Evolutionary conservation across 768 basidiomycete species (phyloP).

Genomic region (Saitozyma sp.): DNA sequence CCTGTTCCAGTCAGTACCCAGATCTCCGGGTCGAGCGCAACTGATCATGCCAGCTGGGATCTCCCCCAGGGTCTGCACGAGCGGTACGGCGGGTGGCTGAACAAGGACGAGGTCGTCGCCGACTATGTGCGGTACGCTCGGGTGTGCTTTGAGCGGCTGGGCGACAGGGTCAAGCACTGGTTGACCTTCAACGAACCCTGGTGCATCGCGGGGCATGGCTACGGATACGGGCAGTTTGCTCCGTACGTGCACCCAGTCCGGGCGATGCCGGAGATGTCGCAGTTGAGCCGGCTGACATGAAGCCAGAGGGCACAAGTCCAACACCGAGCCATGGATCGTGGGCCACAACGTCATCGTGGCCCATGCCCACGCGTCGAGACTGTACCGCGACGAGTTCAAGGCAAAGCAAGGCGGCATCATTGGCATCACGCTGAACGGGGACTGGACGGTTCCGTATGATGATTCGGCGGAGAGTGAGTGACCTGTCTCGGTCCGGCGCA

Average conservation of each 20-base stretch:
- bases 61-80: conserved; percentile 73
- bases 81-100: conserved; percentile 73
- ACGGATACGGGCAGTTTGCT: conserved; percentile 68
- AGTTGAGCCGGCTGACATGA: not conserved
- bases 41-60: conserved; percentile 60
- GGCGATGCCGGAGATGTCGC: not conserved
- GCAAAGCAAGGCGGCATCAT: conserved; percentile 65
- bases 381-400: conserved; percentile 70
- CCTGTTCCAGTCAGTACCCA: conserved; percentile 38
- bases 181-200: conserved; percentile 71
- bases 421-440: conserved; percentile 77
- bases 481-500: not conserved
- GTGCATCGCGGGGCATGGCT: conserved; percentile 61
- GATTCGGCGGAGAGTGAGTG: conserved; percentile 66
- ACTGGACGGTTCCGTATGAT: conserved; percentile 74
- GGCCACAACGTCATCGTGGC: conserved; percentile 69
- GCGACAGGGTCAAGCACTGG: conserved; percentile 76
- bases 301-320: conserved; percentile 30
- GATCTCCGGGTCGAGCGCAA: conserved; percentile 27
- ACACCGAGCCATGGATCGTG: conserved; percentile 54
- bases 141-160: conserved; percentile 72
- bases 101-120: conserved; percentile 65
- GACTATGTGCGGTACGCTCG: conserved; percentile 67
- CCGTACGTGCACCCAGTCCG: conserved; percentile 14
- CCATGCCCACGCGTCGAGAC: conserved; percentile 67